A percentile compares a stretch with the other conserved stretches of the same genome.
Evolutionary conservation across 2,329 filamentous ascomycete species (phyloP).

Genomic region (Scopulariopsis brevicaulis): DNA sequence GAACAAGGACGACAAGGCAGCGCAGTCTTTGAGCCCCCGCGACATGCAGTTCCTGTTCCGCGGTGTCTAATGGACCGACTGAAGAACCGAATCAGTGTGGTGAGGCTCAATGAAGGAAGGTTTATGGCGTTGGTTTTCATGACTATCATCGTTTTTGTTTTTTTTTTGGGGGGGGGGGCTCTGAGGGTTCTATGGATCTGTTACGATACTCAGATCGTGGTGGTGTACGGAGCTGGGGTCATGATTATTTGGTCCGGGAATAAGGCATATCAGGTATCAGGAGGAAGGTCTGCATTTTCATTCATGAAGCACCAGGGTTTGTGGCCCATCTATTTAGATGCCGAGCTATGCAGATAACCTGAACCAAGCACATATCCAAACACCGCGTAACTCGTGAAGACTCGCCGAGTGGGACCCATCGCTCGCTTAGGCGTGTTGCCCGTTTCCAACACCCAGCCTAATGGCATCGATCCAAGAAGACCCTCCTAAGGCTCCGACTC

Average conservation of each 20-base stretch:
- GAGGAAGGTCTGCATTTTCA: neutral
- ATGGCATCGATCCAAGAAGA: neutral
- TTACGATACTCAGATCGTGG: neutral
- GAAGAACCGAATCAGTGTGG: neutral
- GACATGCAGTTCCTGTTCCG: slow-evolving; percentile 97
- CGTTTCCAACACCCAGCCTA: neutral
- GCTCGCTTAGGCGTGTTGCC: neutral
- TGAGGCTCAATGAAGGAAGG: neutral
- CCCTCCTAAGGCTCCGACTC: neutral
- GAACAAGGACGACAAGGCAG: slow-evolving; percentile 81
- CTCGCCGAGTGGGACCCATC: neutral
- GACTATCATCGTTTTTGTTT: too few species aligned
- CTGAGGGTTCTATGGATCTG: neutral
- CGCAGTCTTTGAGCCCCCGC: slow-evolving; percentile 81
- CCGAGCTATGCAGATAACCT: neutral
- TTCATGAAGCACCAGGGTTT: neutral
- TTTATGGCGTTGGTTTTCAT: neutral
- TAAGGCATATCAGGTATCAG: neutral
- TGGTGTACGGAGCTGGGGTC: neutral
- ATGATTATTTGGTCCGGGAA: neutral
- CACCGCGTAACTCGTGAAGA: neutral
- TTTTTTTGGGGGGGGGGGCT: neutral
- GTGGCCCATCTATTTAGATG: neutral
- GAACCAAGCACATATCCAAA: neutral
- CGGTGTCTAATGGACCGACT: slow-evolving; percentile 32